phyloP scores from a whole-genome alignment of 2,329 filamentous ascomycete species.

The Neofusicoccum laricinum region DNA sequence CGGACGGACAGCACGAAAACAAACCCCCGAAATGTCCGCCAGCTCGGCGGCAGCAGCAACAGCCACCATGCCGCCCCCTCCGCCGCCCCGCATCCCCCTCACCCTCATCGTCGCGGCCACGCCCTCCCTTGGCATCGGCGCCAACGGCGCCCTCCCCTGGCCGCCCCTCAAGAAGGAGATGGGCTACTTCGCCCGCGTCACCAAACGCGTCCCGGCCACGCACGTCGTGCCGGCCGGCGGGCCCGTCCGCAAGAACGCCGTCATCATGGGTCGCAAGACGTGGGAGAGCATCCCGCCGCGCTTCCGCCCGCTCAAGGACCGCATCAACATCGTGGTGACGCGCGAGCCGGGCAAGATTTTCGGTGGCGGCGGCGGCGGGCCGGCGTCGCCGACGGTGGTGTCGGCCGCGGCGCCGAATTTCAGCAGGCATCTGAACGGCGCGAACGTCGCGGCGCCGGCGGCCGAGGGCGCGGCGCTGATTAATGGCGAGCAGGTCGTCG shows the following conservation, averaged over 20 bases:
- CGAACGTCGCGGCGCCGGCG: too few species aligned
- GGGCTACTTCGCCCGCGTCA: constrained; percentile 90
- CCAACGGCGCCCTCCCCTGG: constrained; percentile 79
- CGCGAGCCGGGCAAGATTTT: constrained; percentile 30
- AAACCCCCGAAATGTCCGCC: not conserved
- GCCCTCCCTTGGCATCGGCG: constrained; percentile 85
- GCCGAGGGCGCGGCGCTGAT: too few species aligned
- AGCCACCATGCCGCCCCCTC: constrained; percentile 5
- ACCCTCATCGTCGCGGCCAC: constrained; percentile 95
- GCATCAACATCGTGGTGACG: constrained; percentile 80
- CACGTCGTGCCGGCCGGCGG: too few species aligned
- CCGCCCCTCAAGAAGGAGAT: constrained; percentile 85
- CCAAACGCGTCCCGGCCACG: constrained; percentile 55
- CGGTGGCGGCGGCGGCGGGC: too few species aligned
- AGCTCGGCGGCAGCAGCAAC: too few species aligned
- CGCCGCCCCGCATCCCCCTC: constrained; percentile 58
- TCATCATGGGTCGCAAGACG: constrained; percentile 97
- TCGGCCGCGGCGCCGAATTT: too few species aligned
- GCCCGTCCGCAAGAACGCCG: constrained; percentile 54
- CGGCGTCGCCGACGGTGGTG: not conserved
- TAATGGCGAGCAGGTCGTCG: not conserved
- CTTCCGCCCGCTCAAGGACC: constrained; percentile 75
- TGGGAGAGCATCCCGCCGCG: constrained; percentile 83
- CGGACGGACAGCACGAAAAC: not conserved
- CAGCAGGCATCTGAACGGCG: too few species aligned